phyloP scores from a whole-genome alignment of 2,329 filamentous ascomycete genomes.

The Raffaelea ambrosiae region DNA sequence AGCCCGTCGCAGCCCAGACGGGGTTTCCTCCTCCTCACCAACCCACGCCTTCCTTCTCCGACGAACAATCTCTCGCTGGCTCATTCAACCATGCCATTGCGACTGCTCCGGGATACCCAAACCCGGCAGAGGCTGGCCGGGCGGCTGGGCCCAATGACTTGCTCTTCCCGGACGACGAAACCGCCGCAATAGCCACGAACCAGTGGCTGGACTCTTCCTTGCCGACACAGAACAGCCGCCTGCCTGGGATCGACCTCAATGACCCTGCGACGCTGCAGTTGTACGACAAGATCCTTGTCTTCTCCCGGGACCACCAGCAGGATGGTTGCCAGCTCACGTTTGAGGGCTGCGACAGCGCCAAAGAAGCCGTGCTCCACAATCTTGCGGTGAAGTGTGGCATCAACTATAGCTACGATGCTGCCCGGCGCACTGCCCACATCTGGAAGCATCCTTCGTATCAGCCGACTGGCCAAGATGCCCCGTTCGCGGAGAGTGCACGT shows the following conservation, averaged over 20 bases:
- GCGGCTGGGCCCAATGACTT: slow-evolving; percentile 10
- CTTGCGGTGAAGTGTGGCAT: slow-evolving; percentile 19
- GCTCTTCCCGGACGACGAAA: slow-evolving; percentile 14
- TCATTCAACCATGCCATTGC: too few species aligned
- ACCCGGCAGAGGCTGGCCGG: neutral
- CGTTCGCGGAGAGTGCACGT: too few species aligned
- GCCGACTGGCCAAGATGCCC: too few species aligned
- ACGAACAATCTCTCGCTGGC: too few species aligned
- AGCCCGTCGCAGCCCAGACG: too few species aligned
- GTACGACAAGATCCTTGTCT: slow-evolving; percentile 19
- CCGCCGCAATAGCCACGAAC: neutral
- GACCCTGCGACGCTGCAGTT: slow-evolving; percentile 14
- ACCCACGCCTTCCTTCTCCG: too few species aligned
- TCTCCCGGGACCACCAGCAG: slow-evolving; percentile 13
- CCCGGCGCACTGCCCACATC: slow-evolving; percentile 15
- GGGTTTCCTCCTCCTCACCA: too few species aligned
- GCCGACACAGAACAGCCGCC: neutral
- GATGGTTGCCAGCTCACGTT: slow-evolving; percentile 17
- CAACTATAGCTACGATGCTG: slow-evolving; percentile 19
- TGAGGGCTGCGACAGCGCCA: slow-evolving; percentile 17
- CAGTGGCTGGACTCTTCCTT: too few species aligned
- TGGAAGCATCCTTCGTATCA: slow-evolving; percentile 7
- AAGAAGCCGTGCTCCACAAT: slow-evolving; percentile 18
- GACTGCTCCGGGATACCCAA: neutral
- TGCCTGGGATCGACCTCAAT: slow-evolving; percentile 8